Percentiles rank a stretch among this genome's conserved stretches.
Evolutionary conservation across 202 grass and related monocot genomes (phyloP).

Genomic region (Musa balbisiana): DNA sequence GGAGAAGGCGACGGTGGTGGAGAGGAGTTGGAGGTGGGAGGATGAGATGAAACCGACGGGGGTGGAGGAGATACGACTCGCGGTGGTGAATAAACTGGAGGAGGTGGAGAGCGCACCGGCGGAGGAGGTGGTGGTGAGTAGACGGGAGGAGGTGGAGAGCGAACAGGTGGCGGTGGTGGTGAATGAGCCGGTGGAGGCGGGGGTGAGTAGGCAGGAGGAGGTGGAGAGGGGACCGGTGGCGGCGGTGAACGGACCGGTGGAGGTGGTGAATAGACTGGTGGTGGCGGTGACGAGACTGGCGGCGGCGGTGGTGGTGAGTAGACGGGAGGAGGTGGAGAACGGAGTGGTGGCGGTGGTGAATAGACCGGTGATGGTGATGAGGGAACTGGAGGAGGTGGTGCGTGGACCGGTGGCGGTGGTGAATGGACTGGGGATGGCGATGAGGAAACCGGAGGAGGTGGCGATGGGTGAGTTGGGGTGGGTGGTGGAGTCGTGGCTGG

Average conservation of each 20-base stretch:
- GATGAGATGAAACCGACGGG: neutral
- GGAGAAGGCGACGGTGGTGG: conserved; percentile 16
- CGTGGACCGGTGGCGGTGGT: neutral
- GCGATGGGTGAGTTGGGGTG: neutral
- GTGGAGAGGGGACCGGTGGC: conserved; percentile 15
- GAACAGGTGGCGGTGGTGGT: neutral
- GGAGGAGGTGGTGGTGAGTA: conserved; percentile 3
- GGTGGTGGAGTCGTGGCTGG: conserved; percentile 6
- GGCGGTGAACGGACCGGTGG: neutral
- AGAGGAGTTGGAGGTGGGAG: conserved; percentile 16
- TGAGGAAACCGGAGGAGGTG: conserved; percentile 22
- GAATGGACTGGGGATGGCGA: conserved; percentile 7
- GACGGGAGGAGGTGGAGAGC: neutral
- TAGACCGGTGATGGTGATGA: neutral
- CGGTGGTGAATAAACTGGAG: neutral
- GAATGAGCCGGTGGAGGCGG: neutral
- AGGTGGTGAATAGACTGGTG: neutral
- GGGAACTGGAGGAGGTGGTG: conserved; percentile 1
- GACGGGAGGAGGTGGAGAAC: conserved; percentile 2
- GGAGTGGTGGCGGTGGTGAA: conserved; percentile 11
- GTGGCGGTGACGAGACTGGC: conserved; percentile 3
- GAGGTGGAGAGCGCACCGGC: conserved; percentile 1
- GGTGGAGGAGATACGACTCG: neutral
- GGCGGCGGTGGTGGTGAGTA: conserved; percentile 18
- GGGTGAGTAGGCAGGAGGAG: neutral